phyloP scores from a whole-genome alignment of 2,329 filamentous ascomycete genomes.

The Calonectria pseudoturangicola region DNA sequence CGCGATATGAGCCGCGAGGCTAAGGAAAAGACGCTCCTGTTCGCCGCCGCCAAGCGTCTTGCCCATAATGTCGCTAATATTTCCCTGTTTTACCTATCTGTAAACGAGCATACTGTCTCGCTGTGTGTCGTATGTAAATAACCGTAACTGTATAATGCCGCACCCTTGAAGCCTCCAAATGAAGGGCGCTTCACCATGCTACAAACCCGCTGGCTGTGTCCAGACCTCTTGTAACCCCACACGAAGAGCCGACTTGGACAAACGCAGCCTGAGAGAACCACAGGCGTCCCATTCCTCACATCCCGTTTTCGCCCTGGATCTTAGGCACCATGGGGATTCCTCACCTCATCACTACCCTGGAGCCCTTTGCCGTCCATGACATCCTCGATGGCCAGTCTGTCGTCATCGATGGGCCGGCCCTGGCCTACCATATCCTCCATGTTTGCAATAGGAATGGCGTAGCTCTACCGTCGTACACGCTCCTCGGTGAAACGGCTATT shows the following conservation, averaged over 20 bases:
- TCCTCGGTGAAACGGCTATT: slow-evolving; percentile 76
- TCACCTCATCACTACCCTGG: slow-evolving; percentile 71
- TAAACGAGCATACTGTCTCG: neutral
- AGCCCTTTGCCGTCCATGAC: slow-evolving; percentile 68
- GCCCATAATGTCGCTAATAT: neutral
- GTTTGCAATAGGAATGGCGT: slow-evolving; percentile 71
- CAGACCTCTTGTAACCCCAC: slow-evolving; percentile 29
- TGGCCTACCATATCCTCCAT: slow-evolving; percentile 84
- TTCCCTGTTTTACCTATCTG: too few species aligned
- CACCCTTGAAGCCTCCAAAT: too few species aligned
- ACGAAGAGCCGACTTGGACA: slow-evolving; percentile 20
- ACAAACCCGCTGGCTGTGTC: neutral
- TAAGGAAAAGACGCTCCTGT: neutral
- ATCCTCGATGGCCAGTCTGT: slow-evolving; percentile 65
- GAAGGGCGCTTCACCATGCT: neutral
- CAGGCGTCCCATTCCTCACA: neutral
- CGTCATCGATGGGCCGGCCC: slow-evolving; percentile 85
- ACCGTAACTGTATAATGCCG: neutral
- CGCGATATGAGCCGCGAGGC: too few species aligned
- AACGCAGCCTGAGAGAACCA: slow-evolving; percentile 1
- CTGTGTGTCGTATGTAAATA: too few species aligned
- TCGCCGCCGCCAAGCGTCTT: neutral
- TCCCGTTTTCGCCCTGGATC: neutral
- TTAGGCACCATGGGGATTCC: slow-evolving; percentile 74
- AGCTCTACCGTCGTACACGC: slow-evolving; percentile 76